phyloP scores from a whole-genome alignment of 1,284 basidiomycete species.

The Schizophyllum amplum region DNA sequence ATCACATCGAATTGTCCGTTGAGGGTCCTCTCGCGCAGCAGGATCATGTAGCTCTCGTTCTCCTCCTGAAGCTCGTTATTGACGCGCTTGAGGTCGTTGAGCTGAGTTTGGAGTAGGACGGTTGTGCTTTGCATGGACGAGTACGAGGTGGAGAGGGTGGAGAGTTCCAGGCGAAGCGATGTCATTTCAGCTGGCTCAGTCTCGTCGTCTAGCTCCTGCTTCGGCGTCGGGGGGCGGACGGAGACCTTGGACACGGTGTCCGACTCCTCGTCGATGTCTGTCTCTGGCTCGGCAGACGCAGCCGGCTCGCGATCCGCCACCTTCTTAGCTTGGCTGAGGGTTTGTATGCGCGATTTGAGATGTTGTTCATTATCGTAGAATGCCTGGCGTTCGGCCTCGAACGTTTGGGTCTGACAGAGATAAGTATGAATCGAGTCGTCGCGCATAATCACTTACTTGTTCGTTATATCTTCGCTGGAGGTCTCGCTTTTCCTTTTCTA shows the following conservation, averaged over 20 bases:
- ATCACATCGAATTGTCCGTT: slow-evolving; percentile 77
- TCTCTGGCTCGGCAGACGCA: slow-evolving; percentile 24
- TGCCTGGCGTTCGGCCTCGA: slow-evolving; percentile 78
- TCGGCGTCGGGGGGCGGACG: slow-evolving; percentile 18
- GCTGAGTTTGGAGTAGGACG: slow-evolving; percentile 65
- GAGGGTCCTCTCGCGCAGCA: slow-evolving; percentile 82
- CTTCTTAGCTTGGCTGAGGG: slow-evolving; percentile 59
- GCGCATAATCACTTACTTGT: slow-evolving; percentile 40
- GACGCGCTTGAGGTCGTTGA: slow-evolving; percentile 71
- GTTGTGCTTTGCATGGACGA: slow-evolving; percentile 71
- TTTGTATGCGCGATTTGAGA: slow-evolving; percentile 79
- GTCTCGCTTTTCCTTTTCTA: slow-evolving; percentile 78
- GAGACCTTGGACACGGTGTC: slow-evolving; percentile 19
- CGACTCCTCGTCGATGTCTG: slow-evolving; percentile 30
- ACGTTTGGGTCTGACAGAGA: slow-evolving; percentile 53
- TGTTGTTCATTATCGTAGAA: slow-evolving; percentile 85
- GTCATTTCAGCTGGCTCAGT: slow-evolving; percentile 80
- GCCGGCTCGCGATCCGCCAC: slow-evolving; percentile 32
- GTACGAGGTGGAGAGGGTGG: slow-evolving; percentile 75
- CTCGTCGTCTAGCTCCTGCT: slow-evolving; percentile 50
- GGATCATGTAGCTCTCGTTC: slow-evolving; percentile 91
- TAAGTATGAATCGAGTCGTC: slow-evolving; percentile 11
- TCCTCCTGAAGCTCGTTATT: slow-evolving; percentile 83
- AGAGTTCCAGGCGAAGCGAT: slow-evolving; percentile 66
- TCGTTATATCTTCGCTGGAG: slow-evolving; percentile 73